Evolutionary conservation across 139 green algal species (phyloP), one percentile per base, ranked within the genome.

Genomic region (Pleodorina starrii): DNA sequence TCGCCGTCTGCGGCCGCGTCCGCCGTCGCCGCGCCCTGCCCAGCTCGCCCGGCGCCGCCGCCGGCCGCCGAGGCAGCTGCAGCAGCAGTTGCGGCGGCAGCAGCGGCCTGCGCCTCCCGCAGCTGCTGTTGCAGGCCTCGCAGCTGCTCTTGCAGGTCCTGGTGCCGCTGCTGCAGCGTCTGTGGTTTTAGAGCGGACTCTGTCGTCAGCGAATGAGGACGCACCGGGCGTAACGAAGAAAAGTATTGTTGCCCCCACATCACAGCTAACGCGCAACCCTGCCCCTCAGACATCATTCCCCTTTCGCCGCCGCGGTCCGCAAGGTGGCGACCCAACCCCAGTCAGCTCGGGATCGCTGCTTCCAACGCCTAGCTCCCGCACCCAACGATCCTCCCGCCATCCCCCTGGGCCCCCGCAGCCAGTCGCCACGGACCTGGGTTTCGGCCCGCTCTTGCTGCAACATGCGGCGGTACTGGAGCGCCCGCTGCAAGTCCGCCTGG

Each of bases 351-450:
- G n/a, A n/a, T n/a, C n/a, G n/a, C n/a, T n/a, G n/a, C n/a, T n/a
- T n/a, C n/a, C n/a, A n/a, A n/a, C n/a, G n/a, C n/a, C n/a, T n/a
- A n/a, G n/a, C n/a, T n/a, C n/a, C n/a, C n/a, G n/a, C n/a, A n/a
- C n/a, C n/a, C n/a, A n/a, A n/a, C n/a, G n/a, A n/a, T n/a, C n/a
- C n/a, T n/a, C n/a, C n/a, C n/a, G n/a, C n/a, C n/a, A n/a, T n/a
- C n/a, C n/a, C n/a, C n/a, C n/a, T n/a, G n/a, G n/a, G n/a, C n/a
- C n/a, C n/a, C n/a, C n/a, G n/a, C n/a, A n/a, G n/a, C n/a, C n/a
- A n/a, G n/a, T n/a, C n/a, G n/a, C 72, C 72, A 14, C 40, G 7
- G 23, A 82, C 74, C 74, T 82, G 44, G 74, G 66, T 82, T 27
- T 32, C 6, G 27, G 1, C 29, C 19, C 74, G 74, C 74, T 66